Base-by-base conservation (phyloP, 2,329 filamentous ascomycete species). In the Penicillium sp. region DNA sequence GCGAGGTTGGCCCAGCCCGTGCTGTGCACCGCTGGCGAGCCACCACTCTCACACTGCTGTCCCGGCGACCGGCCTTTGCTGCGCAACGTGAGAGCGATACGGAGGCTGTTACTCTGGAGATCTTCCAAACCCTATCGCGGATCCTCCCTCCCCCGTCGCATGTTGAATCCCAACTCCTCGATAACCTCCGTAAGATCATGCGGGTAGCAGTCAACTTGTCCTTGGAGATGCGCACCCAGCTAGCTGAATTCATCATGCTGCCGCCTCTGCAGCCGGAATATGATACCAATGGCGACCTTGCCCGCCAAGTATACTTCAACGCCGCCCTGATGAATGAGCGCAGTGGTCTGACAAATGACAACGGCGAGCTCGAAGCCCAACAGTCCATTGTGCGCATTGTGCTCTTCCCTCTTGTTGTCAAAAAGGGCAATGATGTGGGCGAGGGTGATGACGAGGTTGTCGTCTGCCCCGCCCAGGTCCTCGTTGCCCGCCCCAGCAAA, bases 21-120 rank as follows among this genome's bases (percentile, higher is more conserved):
- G 90, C 94, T n/a, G 91, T 98, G 39, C 88, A 93, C 49, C 89
- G 93, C 72, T 98, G 93, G 93, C 88, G 94, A 55, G 90, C 93
- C 48, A 91, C 93, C 34, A 98, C 93, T 12, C 78, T 98, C 41
- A 95, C 89, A 1, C 78, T 98, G 5, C 82, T 98, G 19, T 83
- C 88, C 29, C 86, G 83, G 66, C 82, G 91, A 41, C 80, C 84
- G 13, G 74, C 80, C n/a, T 98, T 97, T 72, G 78, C 81, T 55
- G 76, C 82, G 46, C 89, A 96, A 70, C 85, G 89, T 61, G 83
- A 87, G 48, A 83, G 86, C 61, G 94, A 98, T 70, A 95, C 89
- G 3, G 89, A 97, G 72, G 90, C 90, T 29, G 91, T 98, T n/a
- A 87, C 93, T 28, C 83, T 94, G 62, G 90, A 90, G 61, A 83